These are phyloP conservation scores for Anthracocystis panici-leucophaei DNA, from an alignment of 1,284 basidiomycete species.

Conservation along the genomic window DNA sequence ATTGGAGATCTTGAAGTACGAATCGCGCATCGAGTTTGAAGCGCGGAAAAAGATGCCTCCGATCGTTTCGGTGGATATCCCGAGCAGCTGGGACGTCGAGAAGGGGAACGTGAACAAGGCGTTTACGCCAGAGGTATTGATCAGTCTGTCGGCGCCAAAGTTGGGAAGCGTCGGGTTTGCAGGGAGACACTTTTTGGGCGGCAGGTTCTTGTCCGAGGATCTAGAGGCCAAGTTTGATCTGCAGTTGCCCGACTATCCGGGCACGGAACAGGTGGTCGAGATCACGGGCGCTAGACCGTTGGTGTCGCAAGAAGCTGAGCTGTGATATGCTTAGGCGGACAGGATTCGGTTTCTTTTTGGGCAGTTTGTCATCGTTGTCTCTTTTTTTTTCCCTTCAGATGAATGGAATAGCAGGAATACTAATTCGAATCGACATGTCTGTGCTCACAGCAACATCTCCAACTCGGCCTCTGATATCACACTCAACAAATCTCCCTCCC, in stretches of 20 bases:
- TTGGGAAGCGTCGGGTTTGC: constrained; percentile 80
- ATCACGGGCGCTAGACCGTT: constrained; percentile 59
- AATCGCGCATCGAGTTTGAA: constrained; percentile 62
- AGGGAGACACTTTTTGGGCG: constrained; percentile 90
- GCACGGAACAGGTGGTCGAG: constrained; percentile 63
- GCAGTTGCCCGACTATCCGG: constrained; percentile 58
- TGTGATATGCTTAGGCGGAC: no score
- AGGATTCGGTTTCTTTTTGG: no score
- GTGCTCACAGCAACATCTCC: constrained; percentile 9
- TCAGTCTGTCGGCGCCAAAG: constrained; percentile 95
- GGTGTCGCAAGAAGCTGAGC: constrained; percentile 21
- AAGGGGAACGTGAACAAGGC: constrained; percentile 74
- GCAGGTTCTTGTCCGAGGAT: constrained; percentile 82
- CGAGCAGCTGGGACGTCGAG: constrained; percentile 95
- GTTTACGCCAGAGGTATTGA: constrained; percentile 81
- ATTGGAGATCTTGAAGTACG: constrained; percentile 75
- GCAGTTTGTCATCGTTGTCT: background rate
- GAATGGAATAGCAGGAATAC: background rate
- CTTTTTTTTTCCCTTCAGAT: background rate
- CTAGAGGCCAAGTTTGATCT: constrained; percentile 55
- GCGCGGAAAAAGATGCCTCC: constrained; percentile 56
- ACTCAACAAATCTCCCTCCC: constrained; percentile 2
- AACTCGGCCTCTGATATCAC: constrained; percentile 15
- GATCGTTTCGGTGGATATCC: constrained; percentile 81
- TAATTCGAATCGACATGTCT: background rate